phyloP scores from a whole-genome alignment of 192 early-diverging fungal genomes.

The Coemansia sp. region DNA sequence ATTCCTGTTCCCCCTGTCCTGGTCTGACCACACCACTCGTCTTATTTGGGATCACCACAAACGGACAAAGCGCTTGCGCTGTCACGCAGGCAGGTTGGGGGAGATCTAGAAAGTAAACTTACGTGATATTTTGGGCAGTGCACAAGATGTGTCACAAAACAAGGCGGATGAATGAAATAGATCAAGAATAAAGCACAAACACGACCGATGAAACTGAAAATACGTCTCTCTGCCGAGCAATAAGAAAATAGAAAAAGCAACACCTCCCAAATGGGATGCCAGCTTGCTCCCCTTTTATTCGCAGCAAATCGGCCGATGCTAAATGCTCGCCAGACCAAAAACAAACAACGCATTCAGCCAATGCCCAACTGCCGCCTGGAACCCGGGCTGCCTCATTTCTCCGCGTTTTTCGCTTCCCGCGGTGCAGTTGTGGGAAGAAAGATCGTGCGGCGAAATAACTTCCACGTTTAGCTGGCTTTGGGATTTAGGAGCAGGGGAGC shows the following conservation, averaged over 20 bases:
- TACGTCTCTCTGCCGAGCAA: neutral
- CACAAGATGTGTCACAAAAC: neutral
- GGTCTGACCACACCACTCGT: neutral
- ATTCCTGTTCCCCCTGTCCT: neutral
- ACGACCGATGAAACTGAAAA: neutral
- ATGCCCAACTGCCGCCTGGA: constrained; percentile 16
- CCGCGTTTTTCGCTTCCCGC: constrained; percentile 1
- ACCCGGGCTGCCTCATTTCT: neutral
- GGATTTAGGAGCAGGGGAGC: neutral
- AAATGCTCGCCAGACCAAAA: neutral
- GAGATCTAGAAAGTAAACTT: neutral
- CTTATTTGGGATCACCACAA: constrained; percentile 5
- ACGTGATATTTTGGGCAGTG: constrained; percentile 1
- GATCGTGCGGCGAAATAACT: neutral
- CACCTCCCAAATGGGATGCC: neutral
- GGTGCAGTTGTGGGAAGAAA: neutral
- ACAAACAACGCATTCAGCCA: constrained; percentile 7
- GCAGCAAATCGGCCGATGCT: neutral
- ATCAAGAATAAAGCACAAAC: neutral
- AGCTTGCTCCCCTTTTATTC: neutral
- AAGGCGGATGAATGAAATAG: neutral
- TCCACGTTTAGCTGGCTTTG: constrained; percentile 3
- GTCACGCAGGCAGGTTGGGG: constrained; percentile 9
- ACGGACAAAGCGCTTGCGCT: neutral
- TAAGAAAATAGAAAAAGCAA: neutral